Base-by-base conservation (phyloP, 495 filamentous ascomycete genomes). In the Lasiosphaeria miniovina region DNA sequence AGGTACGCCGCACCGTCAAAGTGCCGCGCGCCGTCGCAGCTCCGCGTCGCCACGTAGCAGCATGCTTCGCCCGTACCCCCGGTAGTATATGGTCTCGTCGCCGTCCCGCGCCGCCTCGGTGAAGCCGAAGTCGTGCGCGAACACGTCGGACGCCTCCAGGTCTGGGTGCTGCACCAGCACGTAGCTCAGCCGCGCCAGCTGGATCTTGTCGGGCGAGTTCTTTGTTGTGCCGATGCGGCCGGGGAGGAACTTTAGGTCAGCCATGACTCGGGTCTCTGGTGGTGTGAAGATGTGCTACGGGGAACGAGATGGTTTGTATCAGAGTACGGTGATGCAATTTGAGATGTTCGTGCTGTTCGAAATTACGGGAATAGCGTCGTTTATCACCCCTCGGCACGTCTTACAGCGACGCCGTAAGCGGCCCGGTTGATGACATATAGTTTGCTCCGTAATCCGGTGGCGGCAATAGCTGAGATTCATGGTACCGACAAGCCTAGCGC, bases 41-140 rank as follows among this genome's bases (percentile, higher is more conserved):
- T 54, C 52, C 35, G 31, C 7, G 32, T 54, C 7, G 52, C 52
- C 32, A 72, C 72, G 54, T 76, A 75, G 3, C 76, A 60, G 41
- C 73, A 80, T 33, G 68, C 74, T 49, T 80, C 75, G 6, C 4
- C 77, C 75, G 61, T 77, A 78, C 4, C 77, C 77, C 15, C 72
- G 65, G 62, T 71, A 76, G 63, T 71, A 78, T 10, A 74, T 67
- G 24, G 70, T 64, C 34, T 72, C 62, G 4, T 71, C 65, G 24
- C 24, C 24, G 0, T 71, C 68, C 24, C 59, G 51, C 34, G 70
- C 60, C 31, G 58, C 60, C 0, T 70, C 55, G 4, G 55, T 55
- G 59, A 80, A 68, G 31, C 77, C 76, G 57, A 80, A 80, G 56
- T 77, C 76, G 0, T 54, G 49, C 31, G 72, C 65, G 46, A 79